phyloP scores from a whole-genome alignment of 140 eudicot species.

The Senecio squalidus region DNA sequence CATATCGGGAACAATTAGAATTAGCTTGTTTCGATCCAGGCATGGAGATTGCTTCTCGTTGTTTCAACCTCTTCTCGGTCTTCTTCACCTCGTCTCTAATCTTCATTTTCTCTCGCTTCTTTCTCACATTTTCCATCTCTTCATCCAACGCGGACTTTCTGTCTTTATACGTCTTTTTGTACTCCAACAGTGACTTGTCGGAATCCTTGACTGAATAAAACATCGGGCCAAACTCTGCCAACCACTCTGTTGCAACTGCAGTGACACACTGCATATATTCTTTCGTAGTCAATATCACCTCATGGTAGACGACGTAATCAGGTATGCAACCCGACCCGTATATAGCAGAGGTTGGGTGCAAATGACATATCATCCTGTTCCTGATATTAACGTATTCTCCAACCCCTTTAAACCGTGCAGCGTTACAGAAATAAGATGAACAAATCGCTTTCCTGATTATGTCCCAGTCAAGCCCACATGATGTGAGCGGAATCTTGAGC shows the following conservation, averaged over 20 bases:
- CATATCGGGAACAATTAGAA: constrained; percentile 45
- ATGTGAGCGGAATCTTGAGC: constrained; percentile 62
- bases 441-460: constrained; percentile 80
- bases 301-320: no score
- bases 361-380: no score
- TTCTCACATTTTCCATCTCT: constrained; percentile 67
- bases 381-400: constrained; percentile 34
- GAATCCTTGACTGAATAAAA: constrained; percentile 86
- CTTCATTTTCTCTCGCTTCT: constrained; percentile 42
- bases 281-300: constrained; percentile 68
- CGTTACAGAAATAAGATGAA: constrained; percentile 85
- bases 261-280: constrained; percentile 82
- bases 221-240: constrained; percentile 88
- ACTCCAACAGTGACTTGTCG: constrained; percentile 75
- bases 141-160: constrained; percentile 79
- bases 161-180: constrained; percentile 71
- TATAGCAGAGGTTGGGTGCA: no score
- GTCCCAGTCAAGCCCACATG: constrained; percentile 89
- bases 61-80: constrained; percentile 46
- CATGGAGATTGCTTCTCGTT: constrained; percentile 51
- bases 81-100: constrained; percentile 26
- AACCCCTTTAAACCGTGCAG: constrained; percentile 79
- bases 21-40: constrained; percentile 63
- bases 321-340: no score
- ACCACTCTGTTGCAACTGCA: no score